These are phyloP conservation scores for Orbilia quercus DNA, from an alignment of 2,329 filamentous ascomycete genomes.

Conservation along the genomic window DNA sequence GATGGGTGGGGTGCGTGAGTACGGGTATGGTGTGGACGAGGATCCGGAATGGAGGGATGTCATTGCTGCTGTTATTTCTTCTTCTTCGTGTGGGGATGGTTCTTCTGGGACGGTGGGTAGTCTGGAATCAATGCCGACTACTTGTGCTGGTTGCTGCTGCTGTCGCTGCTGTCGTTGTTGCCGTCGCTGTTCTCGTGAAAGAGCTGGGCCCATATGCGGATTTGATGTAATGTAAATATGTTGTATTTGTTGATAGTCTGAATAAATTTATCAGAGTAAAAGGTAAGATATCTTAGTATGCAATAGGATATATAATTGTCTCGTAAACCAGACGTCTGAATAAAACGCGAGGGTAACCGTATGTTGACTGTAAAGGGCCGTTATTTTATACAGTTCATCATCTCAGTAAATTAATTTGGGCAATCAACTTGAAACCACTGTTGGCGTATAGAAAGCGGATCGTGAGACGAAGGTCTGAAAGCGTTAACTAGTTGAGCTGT, in stretches of 20 bases:
- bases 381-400: slow-evolving; percentile 7
- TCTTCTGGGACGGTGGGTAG: slow-evolving; percentile 13
- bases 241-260: too few relatives aligned
- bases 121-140: not conserved
- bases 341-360: not conserved
- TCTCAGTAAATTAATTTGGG: not conserved
- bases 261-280: not conserved
- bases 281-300: too few relatives aligned
- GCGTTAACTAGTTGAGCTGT: not conserved
- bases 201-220: slow-evolving; percentile 43
- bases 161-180: slow-evolving; percentile 17
- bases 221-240: not conserved
- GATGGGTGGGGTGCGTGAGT: slow-evolving; percentile 28
- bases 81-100: not conserved
- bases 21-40: slow-evolving; percentile 23
- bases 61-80: slow-evolving; percentile 17
- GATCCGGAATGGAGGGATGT: slow-evolving; percentile 17
- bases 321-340: slow-evolving; percentile 33
- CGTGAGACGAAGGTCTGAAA: not conserved
- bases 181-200: slow-evolving; percentile 48
- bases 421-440: not conserved
- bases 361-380: not conserved
- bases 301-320: slow-evolving; percentile 8
- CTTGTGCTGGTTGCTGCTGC: slow-evolving; percentile 9
- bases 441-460: not conserved